phyloP scores from a whole-genome alignment of 2,329 filamentous ascomycete species.

The Diplodia mutila region DNA sequence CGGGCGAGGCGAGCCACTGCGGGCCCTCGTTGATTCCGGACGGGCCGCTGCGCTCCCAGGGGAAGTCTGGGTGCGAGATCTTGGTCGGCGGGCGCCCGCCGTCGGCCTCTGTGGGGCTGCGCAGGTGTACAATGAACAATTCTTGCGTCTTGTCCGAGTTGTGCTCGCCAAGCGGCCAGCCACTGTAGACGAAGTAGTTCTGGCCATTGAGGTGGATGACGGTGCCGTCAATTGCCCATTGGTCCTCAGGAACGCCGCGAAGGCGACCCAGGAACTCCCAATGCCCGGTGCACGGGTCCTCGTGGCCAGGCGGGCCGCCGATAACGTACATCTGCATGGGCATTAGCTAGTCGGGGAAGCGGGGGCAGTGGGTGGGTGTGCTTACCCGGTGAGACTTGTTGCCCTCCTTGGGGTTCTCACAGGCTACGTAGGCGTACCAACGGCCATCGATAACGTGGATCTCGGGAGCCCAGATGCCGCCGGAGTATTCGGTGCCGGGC shows the following conservation, averaged over 20 bases:
- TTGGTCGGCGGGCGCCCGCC: slow-evolving; percentile 39
- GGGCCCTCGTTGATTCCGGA: slow-evolving; percentile 53
- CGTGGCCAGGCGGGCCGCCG: slow-evolving; percentile 42
- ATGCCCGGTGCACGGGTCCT: slow-evolving; percentile 32
- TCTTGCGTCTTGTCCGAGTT: slow-evolving; percentile 47
- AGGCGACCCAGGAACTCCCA: slow-evolving; percentile 51
- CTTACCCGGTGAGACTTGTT: slow-evolving; percentile 46
- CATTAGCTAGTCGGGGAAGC: neutral
- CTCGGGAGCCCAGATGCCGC: slow-evolving; percentile 60
- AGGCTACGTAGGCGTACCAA: slow-evolving; percentile 60
- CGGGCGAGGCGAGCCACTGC: slow-evolving; percentile 42
- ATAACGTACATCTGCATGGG: slow-evolving; percentile 47
- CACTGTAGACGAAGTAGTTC: slow-evolving; percentile 52
- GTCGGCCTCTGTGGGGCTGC: slow-evolving; percentile 40
- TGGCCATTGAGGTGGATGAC: slow-evolving; percentile 44
- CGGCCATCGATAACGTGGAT: slow-evolving; percentile 54
- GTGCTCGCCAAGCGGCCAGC: slow-evolving; percentile 47
- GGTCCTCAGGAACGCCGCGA: slow-evolving; percentile 44
- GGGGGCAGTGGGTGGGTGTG: neutral
- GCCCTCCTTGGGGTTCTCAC: slow-evolving; percentile 46
- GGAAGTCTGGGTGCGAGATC: slow-evolving; percentile 46
- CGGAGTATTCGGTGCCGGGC: slow-evolving; percentile 48
- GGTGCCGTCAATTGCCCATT: slow-evolving; percentile 55
- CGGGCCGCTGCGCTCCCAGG: slow-evolving; percentile 46
- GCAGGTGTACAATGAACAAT: slow-evolving; percentile 49